Percentiles rank a stretch among this genome's conserved stretches.
Evolutionary conservation across 352 stramenopile species (phyloP).

Genomic region (Phytophthora fragariae): DNA sequence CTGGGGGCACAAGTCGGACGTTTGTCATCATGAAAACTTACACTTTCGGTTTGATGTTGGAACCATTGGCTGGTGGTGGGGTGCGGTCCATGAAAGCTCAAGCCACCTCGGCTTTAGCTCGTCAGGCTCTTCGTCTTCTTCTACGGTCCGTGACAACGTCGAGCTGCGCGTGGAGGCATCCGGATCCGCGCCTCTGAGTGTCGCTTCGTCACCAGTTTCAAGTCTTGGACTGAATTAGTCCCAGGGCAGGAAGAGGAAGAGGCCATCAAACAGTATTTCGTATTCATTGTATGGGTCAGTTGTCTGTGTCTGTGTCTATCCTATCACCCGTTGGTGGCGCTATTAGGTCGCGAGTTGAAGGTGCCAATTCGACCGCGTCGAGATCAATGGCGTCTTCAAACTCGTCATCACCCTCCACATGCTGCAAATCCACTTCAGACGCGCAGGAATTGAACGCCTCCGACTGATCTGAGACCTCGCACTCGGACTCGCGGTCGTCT

Average conservation of each 20-base stretch:
- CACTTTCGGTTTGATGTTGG: constrained; percentile 26
- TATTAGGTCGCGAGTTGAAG: neutral
- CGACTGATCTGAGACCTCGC: constrained; percentile 22
- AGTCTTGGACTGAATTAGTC: constrained; percentile 21
- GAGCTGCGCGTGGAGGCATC: constrained; percentile 21
- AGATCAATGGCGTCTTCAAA: constrained; percentile 35
- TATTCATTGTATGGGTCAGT: neutral
- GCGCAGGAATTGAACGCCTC: constrained; percentile 38
- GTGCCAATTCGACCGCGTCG: neutral
- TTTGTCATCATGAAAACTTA: neutral
- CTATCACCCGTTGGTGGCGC: neutral
- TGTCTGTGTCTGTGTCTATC: constrained; percentile 1
- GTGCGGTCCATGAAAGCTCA: constrained; percentile 24
- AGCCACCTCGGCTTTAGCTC: neutral
- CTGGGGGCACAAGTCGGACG: neutral
- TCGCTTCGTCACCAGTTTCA: constrained; percentile 32
- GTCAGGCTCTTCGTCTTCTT: neutral
- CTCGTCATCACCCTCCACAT: constrained; percentile 11
- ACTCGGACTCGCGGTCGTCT: constrained; percentile 23
- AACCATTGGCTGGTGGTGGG: constrained; percentile 16
- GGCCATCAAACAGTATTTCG: neutral
- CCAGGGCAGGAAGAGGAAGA: no score
- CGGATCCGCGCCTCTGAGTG: constrained; percentile 6
- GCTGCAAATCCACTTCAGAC: constrained; percentile 23
- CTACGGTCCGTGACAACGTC: constrained; percentile 9